A percentile compares a stretch with the other conserved stretches of the same genome.
Conservation (phyloP, 352 stramenopile genomes). For the Globisporangium lucens region DNA sequence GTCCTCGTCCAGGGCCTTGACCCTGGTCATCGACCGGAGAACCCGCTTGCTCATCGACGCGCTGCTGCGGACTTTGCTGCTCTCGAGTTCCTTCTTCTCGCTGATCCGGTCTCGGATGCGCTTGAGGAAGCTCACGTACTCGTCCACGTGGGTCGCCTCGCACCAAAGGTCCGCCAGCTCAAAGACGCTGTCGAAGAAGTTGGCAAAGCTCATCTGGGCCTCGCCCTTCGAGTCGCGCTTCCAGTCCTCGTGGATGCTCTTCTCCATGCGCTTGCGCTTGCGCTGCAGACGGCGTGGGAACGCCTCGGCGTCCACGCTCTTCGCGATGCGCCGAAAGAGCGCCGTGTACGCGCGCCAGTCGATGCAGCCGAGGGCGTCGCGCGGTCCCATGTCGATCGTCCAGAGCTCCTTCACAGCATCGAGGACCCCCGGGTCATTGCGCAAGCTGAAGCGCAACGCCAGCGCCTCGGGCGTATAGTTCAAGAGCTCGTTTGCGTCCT, state of each 20-base stretch:
- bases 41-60: slow-evolving; percentile 21
- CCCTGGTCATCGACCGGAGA: slow-evolving; percentile 40
- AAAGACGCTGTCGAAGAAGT: slow-evolving; percentile 75
- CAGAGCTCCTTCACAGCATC: slow-evolving; percentile 54
- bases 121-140: slow-evolving; percentile 61
- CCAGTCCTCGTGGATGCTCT: slow-evolving; percentile 63
- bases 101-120: slow-evolving; percentile 39
- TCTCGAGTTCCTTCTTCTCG: slow-evolving; percentile 13
- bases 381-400: slow-evolving; percentile 44
- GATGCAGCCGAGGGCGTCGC: slow-evolving; percentile 60
- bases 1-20: slow-evolving; percentile 49
- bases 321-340: slow-evolving; percentile 59
- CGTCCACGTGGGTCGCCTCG: slow-evolving; percentile 60
- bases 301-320: slow-evolving; percentile 42
- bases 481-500: slow-evolving; percentile 49
- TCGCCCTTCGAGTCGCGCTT: slow-evolving; percentile 57
- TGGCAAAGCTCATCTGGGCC: slow-evolving; percentile 51
- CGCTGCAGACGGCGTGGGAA: slow-evolving; percentile 13
- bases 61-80: neutral
- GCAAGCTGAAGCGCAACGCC: slow-evolving; percentile 59
- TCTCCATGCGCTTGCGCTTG: slow-evolving; percentile 31
- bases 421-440: slow-evolving; percentile 46
- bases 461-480: slow-evolving; percentile 73
- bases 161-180: slow-evolving; percentile 74
- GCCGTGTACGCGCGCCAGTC: slow-evolving; percentile 44